Evolutionary conservation across 495 filamentous ascomycete genomes (phyloP).

Genomic region (Penicilliopsis zonata): DNA sequence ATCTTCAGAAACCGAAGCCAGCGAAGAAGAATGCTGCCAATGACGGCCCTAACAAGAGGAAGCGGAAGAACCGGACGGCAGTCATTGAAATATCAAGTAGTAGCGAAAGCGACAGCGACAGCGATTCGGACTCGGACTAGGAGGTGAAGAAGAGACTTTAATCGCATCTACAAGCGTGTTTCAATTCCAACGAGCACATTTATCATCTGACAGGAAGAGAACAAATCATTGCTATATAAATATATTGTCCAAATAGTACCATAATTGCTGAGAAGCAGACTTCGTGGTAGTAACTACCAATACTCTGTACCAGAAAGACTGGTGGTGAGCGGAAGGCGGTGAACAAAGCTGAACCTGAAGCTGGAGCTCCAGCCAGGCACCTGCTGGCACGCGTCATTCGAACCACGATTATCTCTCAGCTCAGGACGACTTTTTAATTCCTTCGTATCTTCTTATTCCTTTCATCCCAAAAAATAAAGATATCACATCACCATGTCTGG

Average conservation of each 20-base stretch:
- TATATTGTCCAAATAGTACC: no score
- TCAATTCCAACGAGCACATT: no score
- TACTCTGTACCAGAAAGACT: no score
- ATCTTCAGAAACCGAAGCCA: constrained; percentile 16
- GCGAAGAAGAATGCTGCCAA: constrained; percentile 2
- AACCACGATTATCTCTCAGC: constrained; percentile 10
- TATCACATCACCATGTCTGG: constrained; percentile 29
- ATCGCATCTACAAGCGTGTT: no score
- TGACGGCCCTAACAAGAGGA: constrained; percentile 34
- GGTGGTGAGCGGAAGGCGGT: constrained; percentile 3
- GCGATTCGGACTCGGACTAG: constrained; percentile 6
- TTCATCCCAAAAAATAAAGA: constrained; percentile 5
- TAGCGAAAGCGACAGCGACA: constrained; percentile 25
- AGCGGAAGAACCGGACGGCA: constrained; percentile 42
- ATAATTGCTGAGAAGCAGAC: no score
- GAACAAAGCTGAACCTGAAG: constrained; percentile 18
- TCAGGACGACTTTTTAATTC: constrained; percentile 5
- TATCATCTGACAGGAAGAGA: no score
- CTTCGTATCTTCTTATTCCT: constrained; percentile 4
- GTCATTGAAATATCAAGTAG: constrained; percentile 36
- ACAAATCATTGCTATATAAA: no score
- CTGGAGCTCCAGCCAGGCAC: constrained; percentile 35
- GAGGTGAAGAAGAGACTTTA: no score
- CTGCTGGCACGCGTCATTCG: constrained; percentile 31
- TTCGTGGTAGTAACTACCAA: no score